Percentiles rank a stretch among this genome's conserved stretches.
Evolutionary conservation across 306 rosid genomes (phyloP).

Genomic region (Trifolium fragiferum): DNA sequence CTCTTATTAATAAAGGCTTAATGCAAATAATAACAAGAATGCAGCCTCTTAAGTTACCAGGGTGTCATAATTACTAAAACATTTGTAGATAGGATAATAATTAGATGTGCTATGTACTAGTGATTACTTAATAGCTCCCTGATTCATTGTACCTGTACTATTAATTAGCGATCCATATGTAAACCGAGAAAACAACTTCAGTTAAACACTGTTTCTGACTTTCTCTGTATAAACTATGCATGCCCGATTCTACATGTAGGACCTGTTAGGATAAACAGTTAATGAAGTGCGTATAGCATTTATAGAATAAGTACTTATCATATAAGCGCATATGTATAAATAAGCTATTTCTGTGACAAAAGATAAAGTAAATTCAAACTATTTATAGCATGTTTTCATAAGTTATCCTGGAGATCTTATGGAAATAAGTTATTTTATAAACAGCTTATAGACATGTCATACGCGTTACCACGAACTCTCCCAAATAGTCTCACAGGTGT

Average conservation of each 20-base stretch:
- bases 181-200: not conserved
- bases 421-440: not conserved
- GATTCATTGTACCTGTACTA: not conserved
- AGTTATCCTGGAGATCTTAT: not conserved
- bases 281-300: not conserved
- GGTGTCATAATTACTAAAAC: not conserved
- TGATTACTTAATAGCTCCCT: not conserved
- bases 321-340: not conserved
- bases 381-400: not conserved
- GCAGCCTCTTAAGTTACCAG: not conserved
- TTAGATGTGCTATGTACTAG: not conserved
- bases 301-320: not conserved
- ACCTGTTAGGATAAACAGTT: not conserved
- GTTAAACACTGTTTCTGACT: not conserved
- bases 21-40: slow-evolving; percentile 14
- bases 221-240: too few species aligned
- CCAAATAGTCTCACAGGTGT: not conserved
- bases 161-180: not conserved
- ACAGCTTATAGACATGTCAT: not conserved
- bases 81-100: not conserved
- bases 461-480: not conserved
- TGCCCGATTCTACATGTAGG: too few species aligned
- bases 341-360: not conserved
- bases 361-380: not conserved
- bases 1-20: not conserved